Evolutionary conservation across 768 basidiomycete genomes (phyloP).

Genomic region (Lentinus brumalis): DNA sequence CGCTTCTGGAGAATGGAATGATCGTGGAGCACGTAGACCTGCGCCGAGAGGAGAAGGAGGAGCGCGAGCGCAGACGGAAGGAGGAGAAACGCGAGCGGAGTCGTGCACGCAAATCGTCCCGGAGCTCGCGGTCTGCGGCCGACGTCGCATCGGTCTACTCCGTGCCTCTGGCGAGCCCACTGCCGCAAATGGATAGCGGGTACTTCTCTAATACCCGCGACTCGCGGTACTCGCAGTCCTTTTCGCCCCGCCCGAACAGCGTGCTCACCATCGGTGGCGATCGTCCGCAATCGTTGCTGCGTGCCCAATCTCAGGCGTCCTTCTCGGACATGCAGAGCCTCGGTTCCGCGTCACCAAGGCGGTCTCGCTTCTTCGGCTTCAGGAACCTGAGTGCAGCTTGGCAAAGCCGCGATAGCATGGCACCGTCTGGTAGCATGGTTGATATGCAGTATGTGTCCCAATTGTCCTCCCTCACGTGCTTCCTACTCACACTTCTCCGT

Average conservation of each 20-base stretch:
- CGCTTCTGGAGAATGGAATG: conserved; percentile 85
- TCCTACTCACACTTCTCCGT: conserved; percentile 14
- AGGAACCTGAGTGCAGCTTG: conserved; percentile 71
- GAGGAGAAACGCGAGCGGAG: conserved; percentile 63
- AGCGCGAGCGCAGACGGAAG: conserved; percentile 65
- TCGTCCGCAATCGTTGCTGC: conserved; percentile 57
- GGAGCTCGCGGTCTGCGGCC: conserved; percentile 55
- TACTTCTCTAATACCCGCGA: conserved; percentile 51
- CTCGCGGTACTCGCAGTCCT: conserved; percentile 56
- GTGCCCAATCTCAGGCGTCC: conserved; percentile 75
- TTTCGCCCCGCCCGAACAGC: conserved; percentile 46
- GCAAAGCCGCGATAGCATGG: conserved; percentile 81
- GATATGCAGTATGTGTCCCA: conserved; percentile 81
- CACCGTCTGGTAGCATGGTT: conserved; percentile 86
- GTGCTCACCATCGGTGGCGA: conserved; percentile 39
- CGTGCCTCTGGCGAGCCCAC: conserved; percentile 47
- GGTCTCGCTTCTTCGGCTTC: conserved; percentile 78
- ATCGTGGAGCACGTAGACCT: conserved; percentile 88
- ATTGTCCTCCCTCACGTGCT: neutral
- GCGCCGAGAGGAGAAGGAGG: conserved; percentile 75
- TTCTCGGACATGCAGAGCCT: conserved; percentile 81
- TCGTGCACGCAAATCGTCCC: conserved; percentile 70
- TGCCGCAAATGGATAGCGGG: conserved; percentile 55
- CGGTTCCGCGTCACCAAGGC: conserved; percentile 61
- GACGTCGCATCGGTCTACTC: conserved; percentile 79